Evolutionary conservation across 2,329 filamentous ascomycete species (phyloP), one percentile per base, ranked within the genome.

Genomic region (Cladosporium sp.): DNA sequence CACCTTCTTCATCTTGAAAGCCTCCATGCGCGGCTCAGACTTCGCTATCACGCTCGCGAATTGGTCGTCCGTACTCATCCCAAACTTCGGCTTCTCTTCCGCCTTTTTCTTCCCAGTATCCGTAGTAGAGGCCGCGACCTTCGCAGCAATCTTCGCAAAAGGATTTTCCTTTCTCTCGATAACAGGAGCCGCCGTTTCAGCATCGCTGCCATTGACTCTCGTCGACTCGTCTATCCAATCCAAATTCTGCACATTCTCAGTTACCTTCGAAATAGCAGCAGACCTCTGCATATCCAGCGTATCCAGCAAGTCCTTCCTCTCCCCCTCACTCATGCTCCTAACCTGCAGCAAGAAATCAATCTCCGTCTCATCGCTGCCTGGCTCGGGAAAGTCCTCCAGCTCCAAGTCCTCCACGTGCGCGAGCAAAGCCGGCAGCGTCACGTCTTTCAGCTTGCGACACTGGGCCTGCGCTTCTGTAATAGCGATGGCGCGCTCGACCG

Each of bases 321-420:
- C 56, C 23, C 14, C 23, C 2, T 36, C 30, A n/a, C 14, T 58
- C 56, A 58, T 58, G 25, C 36, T 21, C 23, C 36, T n/a, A 18
- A 46, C 23, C 8, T 23, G n/a, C 23, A 2, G 6, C 56, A 58
- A n/a, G 23, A 58, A 58, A 11, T 26, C 21, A 10, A 58, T 25
- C 56, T 58, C 56, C 1, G 16, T 6, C 18, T 58, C 56, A 10
- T 10, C 2, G 16, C 25, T 46, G 8, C 56, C 56, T 10, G 56
- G 56, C 23, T 53, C 49, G 2, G 49, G 60, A 13, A 30, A 63
- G 14, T 10, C 11, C 25, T 63, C 60, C 14, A 23, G 28, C 25
- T 54, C 49, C 16, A 63, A 34, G 32, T 63, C 60, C 11, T 54
- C 49, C 34, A 63, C 30, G n/a, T 63, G 49, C 11, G 18, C 11